Evolutionary conservation across 78 protist genomes (phyloP).

Genomic region (Dictyostelium firmibasis): DNA sequence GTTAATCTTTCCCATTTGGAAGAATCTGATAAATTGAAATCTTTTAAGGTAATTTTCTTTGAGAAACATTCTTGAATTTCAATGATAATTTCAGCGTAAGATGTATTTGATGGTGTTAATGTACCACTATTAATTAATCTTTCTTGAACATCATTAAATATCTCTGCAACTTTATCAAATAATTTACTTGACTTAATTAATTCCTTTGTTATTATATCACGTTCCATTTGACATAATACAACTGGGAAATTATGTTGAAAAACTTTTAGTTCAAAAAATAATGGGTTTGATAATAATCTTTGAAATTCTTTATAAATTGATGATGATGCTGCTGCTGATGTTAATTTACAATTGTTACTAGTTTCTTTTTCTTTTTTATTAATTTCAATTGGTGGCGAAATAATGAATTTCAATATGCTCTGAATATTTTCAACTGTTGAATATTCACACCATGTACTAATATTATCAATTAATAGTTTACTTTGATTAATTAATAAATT

Average conservation of each 20-base stretch:
- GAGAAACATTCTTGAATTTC: conserved; percentile 5
- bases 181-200: background rate
- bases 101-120: background rate
- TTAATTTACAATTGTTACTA: background rate
- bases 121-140: background rate
- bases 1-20: background rate
- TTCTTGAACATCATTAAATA: background rate
- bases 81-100: background rate
- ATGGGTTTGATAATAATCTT: conserved; percentile 6
- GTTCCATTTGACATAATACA: conserved; percentile 7
- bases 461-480: conserved; percentile 15
- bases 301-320: background rate
- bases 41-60: background rate
- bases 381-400: conserved; percentile 17
- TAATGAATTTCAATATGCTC: background rate
- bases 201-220: background rate
- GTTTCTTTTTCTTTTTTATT: background rate
- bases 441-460: conserved; percentile 53
- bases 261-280: conserved; percentile 8
- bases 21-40: background rate
- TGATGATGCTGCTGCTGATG: background rate
- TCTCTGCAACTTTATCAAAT: background rate
- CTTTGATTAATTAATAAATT: background rate
- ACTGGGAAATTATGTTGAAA: conserved; percentile 2
- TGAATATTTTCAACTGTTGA: background rate